Base-by-base conservation (phyloP, 164 flowering plant genomes). In the Sedum album region DNA sequence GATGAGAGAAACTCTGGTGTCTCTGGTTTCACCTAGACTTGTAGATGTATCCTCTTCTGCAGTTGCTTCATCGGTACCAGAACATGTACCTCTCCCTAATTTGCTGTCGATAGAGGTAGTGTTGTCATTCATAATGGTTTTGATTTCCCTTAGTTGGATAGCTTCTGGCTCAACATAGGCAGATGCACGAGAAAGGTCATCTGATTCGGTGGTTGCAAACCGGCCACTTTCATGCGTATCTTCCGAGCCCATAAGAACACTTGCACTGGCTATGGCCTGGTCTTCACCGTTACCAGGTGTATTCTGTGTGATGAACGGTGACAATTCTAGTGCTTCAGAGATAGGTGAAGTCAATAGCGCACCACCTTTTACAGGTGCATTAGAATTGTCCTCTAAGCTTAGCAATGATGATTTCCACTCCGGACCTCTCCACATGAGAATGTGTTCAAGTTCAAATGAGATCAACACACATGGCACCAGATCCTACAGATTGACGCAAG, bases 371-470 rank as follows among this genome's bases (percentile, higher is more conserved):
- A 69, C 69, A 67, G 69, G 66, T 66, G 65, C 76, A 20, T 68
- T 67, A 9, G 41, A 69, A 62, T 36, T 70, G 60, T 65, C 73
- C 46, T 67, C 82, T 33, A 63, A 74, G 46, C 72, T 76, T 39
- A 72, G 65, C 38, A 86, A 39, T 23, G 88, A 77, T 30, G 90
- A 84, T 75, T 82, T 85, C 97, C 97, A 91, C 20, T 91, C 48
- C 48, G 48, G 48, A 44, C 98, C 97, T 77, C 96, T 85, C 96
- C 96, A 93, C 79, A 88, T 79, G 18, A 93, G 89, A 66, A 93
- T 85, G 79, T 88, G 93, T 74, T 89, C 95, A 69, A 66, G 5
- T 68, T 85, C 91, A 81, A 91, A 93, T 60, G 98, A 89, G 72
- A 93, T 73, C 18, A 91, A 75, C 66, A 93, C 85, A 75, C 96